Percentiles rank a stretch among this genome's conserved stretches.
phyloP scores from a whole-genome alignment of 2,329 filamentous ascomycete species.

The Penicillium sp. region DNA sequence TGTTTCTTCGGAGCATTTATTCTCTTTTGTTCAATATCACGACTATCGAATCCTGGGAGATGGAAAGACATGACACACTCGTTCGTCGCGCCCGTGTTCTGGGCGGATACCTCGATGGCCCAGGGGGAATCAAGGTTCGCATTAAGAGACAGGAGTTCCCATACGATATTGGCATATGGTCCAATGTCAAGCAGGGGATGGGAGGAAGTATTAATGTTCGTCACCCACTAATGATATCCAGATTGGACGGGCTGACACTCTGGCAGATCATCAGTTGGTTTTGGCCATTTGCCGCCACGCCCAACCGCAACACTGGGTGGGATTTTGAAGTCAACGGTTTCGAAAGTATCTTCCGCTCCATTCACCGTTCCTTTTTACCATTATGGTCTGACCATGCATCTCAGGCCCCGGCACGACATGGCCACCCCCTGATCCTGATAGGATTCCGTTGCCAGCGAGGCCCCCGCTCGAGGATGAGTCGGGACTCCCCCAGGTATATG shows the following conservation, averaged over 20 bases:
- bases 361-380: not conserved
- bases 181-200: conserved; percentile 60
- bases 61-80: conserved; percentile 49
- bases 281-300: conserved; percentile 57
- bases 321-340: conserved; percentile 60
- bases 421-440: conserved; percentile 52
- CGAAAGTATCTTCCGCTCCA: conserved; percentile 44
- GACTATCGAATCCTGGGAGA: conserved; percentile 64
- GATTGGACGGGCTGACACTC: conserved; percentile 4
- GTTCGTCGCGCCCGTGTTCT: conserved; percentile 48
- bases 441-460: conserved; percentile 41
- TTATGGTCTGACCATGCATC: conserved; percentile 3
- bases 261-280: conserved; percentile 54
- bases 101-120: conserved; percentile 58
- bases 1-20: conserved; percentile 56
- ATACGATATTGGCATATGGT: conserved; percentile 62
- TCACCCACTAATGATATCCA: not conserved
- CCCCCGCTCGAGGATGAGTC: conserved; percentile 22
- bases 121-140: conserved; percentile 53
- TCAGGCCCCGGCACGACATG: conserved; percentile 41
- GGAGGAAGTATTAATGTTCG: conserved; percentile 50
- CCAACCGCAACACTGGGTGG: conserved; percentile 46
- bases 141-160: conserved; percentile 63
- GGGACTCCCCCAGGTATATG: conserved; percentile 27
- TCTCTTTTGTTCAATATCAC: conserved; percentile 57